Evolutionary conservation across 2,329 filamentous ascomycete species (phyloP), one percentile per base, ranked within the genome.

Genomic region (Leptographium procerum): DNA sequence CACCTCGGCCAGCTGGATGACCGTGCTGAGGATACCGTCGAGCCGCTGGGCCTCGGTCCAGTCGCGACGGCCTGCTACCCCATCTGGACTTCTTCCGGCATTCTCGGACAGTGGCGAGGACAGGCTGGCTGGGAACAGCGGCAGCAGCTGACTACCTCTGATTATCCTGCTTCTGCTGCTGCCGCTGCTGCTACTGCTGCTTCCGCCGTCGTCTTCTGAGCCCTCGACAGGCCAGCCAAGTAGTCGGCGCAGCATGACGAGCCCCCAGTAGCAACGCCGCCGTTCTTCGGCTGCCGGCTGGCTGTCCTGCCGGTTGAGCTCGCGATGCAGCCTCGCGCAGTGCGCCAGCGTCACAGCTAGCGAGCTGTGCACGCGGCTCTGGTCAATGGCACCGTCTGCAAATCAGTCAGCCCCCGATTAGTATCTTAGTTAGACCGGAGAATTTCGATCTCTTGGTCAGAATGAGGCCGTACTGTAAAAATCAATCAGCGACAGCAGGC

Each of bases 1-100:
- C 13, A 57, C 48, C 56, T 57, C 48, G 34, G 48, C 56, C 48
- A 57, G 56, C 56, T 57, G 56, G 26, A 57, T 45, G 16, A 57
- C 56, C 24, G 56, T 57, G 56, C 56, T 52, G 34, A 57, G 36
- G 34, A 57, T 57, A 19, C 56, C 56, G n/a, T 57, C 56, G 14
- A 52, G 26, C 19, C 56, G 56, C 22, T 52, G 13, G 6, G 48
- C 34, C 33, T 43, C 48, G 10, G 48, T 52, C 47, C 54, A 56
- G n/a, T 7, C n/a, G 16, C 13, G 54, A 8, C 26, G 26, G 5
- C 36, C 36, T n/a, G n/a, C n/a, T n/a, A n/a, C n/a, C n/a, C n/a
- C n/a, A n/a, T n/a, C n/a, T n/a, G n/a, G n/a, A 9, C 14, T 22
- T 1, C 11, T 22, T n/a, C 10, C 14, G 13, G n/a, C 6, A 14